phyloP scores from a whole-genome alignment of 78 protist species.

The Kipferlia bialata region DNA sequence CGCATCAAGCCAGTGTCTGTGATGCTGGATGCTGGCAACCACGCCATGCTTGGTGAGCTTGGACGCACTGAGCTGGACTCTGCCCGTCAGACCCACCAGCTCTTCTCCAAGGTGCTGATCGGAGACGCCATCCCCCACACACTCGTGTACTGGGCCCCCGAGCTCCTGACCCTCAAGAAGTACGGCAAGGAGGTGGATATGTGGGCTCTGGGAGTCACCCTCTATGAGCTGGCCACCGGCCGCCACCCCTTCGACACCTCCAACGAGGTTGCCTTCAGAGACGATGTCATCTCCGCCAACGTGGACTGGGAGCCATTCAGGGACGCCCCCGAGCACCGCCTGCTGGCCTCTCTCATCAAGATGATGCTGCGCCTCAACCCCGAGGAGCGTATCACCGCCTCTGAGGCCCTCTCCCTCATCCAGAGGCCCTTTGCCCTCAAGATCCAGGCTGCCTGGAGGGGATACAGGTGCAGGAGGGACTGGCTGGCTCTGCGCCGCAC shows the following conservation, averaged over 20 bases:
- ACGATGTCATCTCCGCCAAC: slow-evolving; percentile 13
- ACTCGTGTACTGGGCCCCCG: slow-evolving; percentile 30
- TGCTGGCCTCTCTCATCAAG: background rate
- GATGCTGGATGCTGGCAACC: background rate
- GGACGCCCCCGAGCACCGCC: background rate
- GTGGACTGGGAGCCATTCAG: background rate
- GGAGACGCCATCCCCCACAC: slow-evolving; percentile 16
- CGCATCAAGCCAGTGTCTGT: background rate
- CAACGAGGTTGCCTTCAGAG: background rate
- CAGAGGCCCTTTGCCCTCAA: slow-evolving; percentile 6
- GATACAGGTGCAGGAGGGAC: background rate
- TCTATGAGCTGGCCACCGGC: slow-evolving; percentile 18
- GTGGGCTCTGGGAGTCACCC: slow-evolving; percentile 24
- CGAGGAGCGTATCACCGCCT: slow-evolving; percentile 19
- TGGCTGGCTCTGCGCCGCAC: background rate
- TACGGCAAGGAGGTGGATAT: slow-evolving; percentile 15
- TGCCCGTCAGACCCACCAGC: slow-evolving; percentile 27
- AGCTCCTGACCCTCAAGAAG: slow-evolving; percentile 18
- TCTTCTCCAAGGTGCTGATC: slow-evolving; percentile 26
- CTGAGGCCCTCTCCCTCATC: background rate
- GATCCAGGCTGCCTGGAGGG: slow-evolving; percentile 13
- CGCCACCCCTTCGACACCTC: slow-evolving; percentile 11
- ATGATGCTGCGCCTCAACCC: background rate
- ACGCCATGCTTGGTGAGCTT: slow-evolving; percentile 10
- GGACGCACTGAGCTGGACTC: slow-evolving; percentile 14